Conservation (phyloP, 139 green algal species). For the Chlamydomonas schloesseri region DNA sequence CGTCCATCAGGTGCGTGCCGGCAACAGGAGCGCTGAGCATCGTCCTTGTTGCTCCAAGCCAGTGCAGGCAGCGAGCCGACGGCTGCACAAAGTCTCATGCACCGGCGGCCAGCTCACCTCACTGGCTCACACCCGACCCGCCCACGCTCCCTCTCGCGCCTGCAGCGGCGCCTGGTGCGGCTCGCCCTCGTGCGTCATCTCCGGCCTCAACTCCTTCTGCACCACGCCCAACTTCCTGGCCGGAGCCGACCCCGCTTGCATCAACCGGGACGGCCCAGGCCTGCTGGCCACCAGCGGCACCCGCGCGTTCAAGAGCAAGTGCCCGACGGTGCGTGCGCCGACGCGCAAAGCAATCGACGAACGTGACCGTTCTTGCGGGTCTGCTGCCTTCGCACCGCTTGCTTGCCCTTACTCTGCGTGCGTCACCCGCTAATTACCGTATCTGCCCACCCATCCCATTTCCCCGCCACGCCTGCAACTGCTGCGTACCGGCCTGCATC, state of each 20-base stretch:
- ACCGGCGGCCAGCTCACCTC: too few species aligned
- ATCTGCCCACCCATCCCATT: too few species aligned
- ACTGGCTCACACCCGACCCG: too few species aligned
- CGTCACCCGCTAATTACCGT: too few species aligned
- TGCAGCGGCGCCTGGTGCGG: neutral
- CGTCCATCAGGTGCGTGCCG: neutral
- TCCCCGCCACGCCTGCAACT: too few species aligned
- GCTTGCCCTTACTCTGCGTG: too few species aligned
- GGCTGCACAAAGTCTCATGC: too few species aligned
- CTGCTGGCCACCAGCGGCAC: neutral
- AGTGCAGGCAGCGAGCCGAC: neutral
- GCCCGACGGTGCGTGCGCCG: neutral
- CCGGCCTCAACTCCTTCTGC: neutral
- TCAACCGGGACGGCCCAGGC: neutral
- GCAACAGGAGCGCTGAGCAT: neutral
- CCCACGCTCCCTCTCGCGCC: neutral
- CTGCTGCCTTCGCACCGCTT: too few species aligned
- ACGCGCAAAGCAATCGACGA: too few species aligned
- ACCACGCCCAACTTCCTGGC: neutral
- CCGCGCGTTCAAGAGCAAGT: neutral
- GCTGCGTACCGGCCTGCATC: too few species aligned
- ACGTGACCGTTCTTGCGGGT: too few species aligned
- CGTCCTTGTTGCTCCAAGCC: neutral
- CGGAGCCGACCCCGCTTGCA: neutral
- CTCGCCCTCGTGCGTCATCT: neutral